Percentiles rank a stretch among this genome's conserved stretches.
Conservation (phyloP, 768 basidiomycete species). For the Mycena sanguinolenta region DNA sequence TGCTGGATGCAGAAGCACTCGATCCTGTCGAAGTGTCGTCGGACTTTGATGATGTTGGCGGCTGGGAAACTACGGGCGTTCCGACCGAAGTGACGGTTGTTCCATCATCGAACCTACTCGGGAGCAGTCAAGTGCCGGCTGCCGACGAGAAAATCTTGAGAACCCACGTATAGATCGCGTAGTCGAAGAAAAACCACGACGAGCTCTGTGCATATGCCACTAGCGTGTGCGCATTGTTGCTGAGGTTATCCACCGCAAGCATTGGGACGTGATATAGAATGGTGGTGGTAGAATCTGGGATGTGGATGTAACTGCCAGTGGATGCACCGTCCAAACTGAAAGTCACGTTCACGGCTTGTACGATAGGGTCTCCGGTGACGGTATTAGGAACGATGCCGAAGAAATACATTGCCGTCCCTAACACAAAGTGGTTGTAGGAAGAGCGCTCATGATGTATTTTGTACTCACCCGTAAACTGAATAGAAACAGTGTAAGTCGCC, state of each 20-base stretch:
- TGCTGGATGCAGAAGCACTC: too few species aligned
- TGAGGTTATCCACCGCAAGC: not conserved
- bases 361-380: too few species aligned
- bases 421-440: not conserved
- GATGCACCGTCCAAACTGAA: not conserved
- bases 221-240: not conserved
- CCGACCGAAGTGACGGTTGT: too few species aligned
- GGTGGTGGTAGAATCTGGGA: not conserved
- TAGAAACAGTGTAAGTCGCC: too few species aligned
- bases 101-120: too few species aligned
- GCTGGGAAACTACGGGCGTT: too few species aligned
- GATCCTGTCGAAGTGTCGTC: too few species aligned
- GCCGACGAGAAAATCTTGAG: too few species aligned
- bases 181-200: not conserved
- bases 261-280: not conserved
- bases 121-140: too few species aligned
- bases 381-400: slow-evolving; percentile 8
- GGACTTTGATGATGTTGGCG: too few species aligned
- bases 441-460: too few species aligned
- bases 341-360: not conserved
- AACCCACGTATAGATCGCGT: not conserved
- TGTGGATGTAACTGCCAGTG: not conserved
- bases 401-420: slow-evolving; percentile 5
- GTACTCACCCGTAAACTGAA: too few species aligned
- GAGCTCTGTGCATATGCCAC: not conserved